Evolutionary conservation across 139 green algal genomes (phyloP).

Genomic region (Edaphochlamys debaryana): DNA sequence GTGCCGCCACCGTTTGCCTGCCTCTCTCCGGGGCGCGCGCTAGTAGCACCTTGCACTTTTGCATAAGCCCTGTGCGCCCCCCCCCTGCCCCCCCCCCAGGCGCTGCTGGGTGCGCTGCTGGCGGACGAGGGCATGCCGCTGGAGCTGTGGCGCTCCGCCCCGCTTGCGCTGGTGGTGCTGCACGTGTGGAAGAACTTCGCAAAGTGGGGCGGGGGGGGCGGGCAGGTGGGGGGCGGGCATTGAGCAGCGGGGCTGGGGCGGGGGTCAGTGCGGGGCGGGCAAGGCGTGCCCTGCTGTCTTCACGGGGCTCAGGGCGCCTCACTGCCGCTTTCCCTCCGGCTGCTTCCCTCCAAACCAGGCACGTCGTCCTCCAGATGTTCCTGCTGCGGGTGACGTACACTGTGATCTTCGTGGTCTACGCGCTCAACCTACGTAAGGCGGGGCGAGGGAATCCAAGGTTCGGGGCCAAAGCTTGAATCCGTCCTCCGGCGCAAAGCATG

Average conservation of each 20-base stretch:
- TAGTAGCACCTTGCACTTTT: too few relatives aligned
- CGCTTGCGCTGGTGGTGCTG: not conserved
- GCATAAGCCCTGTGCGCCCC: too few relatives aligned
- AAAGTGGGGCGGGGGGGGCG: not conserved
- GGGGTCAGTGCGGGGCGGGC: too few relatives aligned
- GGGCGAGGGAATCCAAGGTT: too few relatives aligned
- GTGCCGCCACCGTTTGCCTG: not conserved
- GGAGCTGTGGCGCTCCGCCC: not conserved
- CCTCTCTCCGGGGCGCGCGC: not conserved
- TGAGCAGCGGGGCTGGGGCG: too few relatives aligned
- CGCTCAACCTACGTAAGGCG: not conserved
- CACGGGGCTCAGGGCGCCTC: too few relatives aligned
- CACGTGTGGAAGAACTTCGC: not conserved
- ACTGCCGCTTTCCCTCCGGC: too few relatives aligned
- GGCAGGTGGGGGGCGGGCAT: not conserved
- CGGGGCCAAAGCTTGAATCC: too few relatives aligned
- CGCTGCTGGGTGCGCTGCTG: too few relatives aligned
- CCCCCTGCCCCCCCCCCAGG: too few relatives aligned
- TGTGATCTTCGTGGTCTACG: not conserved
- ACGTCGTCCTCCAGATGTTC: slow-evolving; percentile 2
- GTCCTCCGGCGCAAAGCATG: too few relatives aligned
- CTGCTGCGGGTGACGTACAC: not conserved
- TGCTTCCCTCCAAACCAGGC: not conserved
- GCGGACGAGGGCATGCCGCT: not conserved
- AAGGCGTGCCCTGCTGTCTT: too few relatives aligned